These are phyloP conservation scores for Colletotrichum magnum DNA, from an alignment of 2,329 filamentous ascomycete species.

Conservation along the genomic window DNA sequence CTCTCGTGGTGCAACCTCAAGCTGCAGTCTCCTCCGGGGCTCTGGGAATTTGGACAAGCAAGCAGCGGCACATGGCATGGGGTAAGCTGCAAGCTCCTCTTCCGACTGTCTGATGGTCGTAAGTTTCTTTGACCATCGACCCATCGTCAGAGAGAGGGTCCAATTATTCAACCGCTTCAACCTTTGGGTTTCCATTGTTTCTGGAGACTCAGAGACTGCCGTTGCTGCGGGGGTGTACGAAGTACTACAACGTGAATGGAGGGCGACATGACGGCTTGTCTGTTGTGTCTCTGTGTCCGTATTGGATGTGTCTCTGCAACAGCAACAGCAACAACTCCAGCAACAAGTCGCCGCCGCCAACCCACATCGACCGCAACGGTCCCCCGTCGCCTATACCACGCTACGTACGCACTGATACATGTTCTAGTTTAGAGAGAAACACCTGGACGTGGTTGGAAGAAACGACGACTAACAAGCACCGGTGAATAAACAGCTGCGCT, in stretches of 20 bases:
- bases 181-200: no score
- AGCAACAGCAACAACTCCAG: neutral
- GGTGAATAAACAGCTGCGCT: constrained; percentile 1
- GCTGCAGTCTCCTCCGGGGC: constrained; percentile 9
- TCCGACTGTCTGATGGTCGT: constrained; percentile 13
- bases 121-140: constrained; percentile 27
- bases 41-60: neutral
- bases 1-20: constrained; percentile 16
- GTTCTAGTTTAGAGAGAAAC: neutral
- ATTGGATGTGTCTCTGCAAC: constrained; percentile 8
- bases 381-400: constrained; percentile 2
- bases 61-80: constrained; percentile 13
- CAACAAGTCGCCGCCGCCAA: constrained; percentile 7
- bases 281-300: no score
- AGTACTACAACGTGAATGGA: no score
- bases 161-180: constrained; percentile 4
- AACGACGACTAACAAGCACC: neutral
- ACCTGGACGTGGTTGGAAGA: neutral
- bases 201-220: constrained; percentile 1
- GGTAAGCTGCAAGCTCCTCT: no score
- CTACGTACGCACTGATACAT: neutral
- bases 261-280: no score
- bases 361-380: constrained; percentile 18
- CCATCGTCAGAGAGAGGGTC: constrained; percentile 8
- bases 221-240: neutral